These are phyloP conservation scores for Daldinia eschscholtzii DNA, from an alignment of 2,329 filamentous ascomycete genomes.

Conservation along the genomic window DNA sequence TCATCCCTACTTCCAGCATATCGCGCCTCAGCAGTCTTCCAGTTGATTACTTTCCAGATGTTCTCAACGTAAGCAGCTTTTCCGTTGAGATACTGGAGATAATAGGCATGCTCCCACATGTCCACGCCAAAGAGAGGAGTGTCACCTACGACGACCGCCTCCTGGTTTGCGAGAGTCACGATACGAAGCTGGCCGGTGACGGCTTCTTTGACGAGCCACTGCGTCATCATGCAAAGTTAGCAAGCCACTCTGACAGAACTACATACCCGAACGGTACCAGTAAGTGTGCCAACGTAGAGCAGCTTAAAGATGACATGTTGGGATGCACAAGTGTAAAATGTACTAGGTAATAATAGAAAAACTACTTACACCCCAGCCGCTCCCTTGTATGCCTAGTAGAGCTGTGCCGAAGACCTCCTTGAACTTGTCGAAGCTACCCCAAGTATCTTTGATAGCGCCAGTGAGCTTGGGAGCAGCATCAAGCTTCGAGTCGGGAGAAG, in stretches of 20 bases:
- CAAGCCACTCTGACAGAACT: neutral
- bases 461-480: conserved; percentile 69
- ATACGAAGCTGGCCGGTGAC: conserved; percentile 74
- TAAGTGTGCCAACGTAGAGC: neutral
- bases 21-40: conserved; percentile 76
- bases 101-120: conserved; percentile 96
- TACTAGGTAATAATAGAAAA: neutral
- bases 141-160: conserved; percentile 73
- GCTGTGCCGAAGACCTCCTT: conserved; percentile 73
- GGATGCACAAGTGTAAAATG: neutral
- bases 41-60: conserved; percentile 84
- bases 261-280: neutral
- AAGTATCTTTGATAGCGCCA: conserved; percentile 72
- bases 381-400: conserved; percentile 81
- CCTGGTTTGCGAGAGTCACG: conserved; percentile 87
- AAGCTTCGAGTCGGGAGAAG: conserved; percentile 68
- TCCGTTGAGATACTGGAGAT: conserved; percentile 83
- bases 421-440: conserved; percentile 77
- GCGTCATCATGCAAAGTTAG: conserved; percentile 14
- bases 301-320: neutral
- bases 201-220: conserved; percentile 79
- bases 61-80: conserved; percentile 81
- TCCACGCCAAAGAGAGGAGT: conserved; percentile 83
- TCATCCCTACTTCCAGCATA: conserved; percentile 58
- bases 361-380: conserved; percentile 75